A percentile compares a stretch with the other conserved stretches of the same genome.
phyloP scores from a whole-genome alignment of 140 eudicot species.

The Anethum foeniculum region DNA sequence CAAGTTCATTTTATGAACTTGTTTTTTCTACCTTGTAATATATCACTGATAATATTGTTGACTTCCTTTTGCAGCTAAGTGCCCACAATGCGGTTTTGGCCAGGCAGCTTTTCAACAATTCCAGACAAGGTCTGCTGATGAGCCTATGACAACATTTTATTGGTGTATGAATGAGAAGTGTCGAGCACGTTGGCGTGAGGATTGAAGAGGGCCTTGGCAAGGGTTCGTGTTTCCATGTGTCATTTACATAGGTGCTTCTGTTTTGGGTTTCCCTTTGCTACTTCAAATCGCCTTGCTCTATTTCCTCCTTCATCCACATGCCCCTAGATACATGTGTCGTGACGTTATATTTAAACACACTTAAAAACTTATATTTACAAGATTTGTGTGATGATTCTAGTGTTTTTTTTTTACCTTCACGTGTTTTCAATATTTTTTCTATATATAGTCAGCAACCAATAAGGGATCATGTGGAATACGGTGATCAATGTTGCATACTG shows the following conservation, averaged over 20 bases:
- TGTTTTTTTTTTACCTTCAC: too few species aligned
- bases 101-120: constrained; percentile 49
- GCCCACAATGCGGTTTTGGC: constrained; percentile 54
- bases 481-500: too few species aligned
- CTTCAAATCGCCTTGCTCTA: background rate
- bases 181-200: constrained; percentile 52
- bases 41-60: background rate
- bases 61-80: constrained; percentile 34
- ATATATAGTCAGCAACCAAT: too few species aligned
- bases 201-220: constrained; percentile 18
- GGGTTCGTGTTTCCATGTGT: background rate
- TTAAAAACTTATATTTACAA: background rate
- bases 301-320: background rate
- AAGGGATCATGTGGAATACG: too few species aligned
- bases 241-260: background rate
- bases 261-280: background rate
- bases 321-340: background rate
- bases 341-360: background rate
- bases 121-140: constrained; percentile 89
- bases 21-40: background rate
- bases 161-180: constrained; percentile 49
- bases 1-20: background rate
- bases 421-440: too few species aligned
- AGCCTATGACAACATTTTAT: constrained; percentile 67
- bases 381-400: background rate